Evolutionary conservation across 2,329 filamentous ascomycete species (phyloP), one percentile per base, ranked within the genome.

Genomic region (Fusarium neocosmosporiellum): DNA sequence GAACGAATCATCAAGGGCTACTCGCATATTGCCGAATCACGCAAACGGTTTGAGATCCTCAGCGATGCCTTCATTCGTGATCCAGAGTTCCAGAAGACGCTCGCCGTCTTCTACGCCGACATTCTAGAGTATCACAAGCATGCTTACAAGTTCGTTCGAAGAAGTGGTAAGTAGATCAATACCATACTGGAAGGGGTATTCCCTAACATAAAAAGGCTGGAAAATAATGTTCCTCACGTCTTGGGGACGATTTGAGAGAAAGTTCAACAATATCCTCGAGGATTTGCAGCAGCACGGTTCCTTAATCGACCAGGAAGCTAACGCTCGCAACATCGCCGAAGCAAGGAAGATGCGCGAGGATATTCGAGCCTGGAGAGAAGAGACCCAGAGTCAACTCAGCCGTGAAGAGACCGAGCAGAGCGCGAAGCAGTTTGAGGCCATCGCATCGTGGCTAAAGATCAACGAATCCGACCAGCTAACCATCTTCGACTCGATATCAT

Each of bases 41-140:
- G 88, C 2, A 69, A 71, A 1, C 77, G 85, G 0, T 85, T 88
- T 66, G 72, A 80, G 31, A 68, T 80, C 0, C 75, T 87, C 0
- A 66, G 73, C 3, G 9, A 74, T 1, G 68, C 79, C 0, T 85
- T 84, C 22, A 53, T 41, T 1, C 62, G 59, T 0, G 73, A 84
- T 7, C 33, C 67, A 0, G 74, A 82, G 0, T 83, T 88, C 34
- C 83, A 86, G 36, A 71, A 82, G 13, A 80, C 83, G 0, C 67
- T 88, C 0, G 84, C 83, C 0, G 65, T 84, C 0, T 84, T 86
- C 34, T 88, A 88, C 43, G 75, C 81, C 1, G 84, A 88, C n/a
- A 86, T 88, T 22, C 76, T 88, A 0, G 67, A 83, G 14, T 88
- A 88, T 39, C 86, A 88, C 58, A 81, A 81, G 24, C 54, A 82